Evolutionary conservation across 176 grass and related monocot genomes (phyloP), one percentile per base, ranked within the genome.

Genomic region (Aechmea fasciata): DNA sequence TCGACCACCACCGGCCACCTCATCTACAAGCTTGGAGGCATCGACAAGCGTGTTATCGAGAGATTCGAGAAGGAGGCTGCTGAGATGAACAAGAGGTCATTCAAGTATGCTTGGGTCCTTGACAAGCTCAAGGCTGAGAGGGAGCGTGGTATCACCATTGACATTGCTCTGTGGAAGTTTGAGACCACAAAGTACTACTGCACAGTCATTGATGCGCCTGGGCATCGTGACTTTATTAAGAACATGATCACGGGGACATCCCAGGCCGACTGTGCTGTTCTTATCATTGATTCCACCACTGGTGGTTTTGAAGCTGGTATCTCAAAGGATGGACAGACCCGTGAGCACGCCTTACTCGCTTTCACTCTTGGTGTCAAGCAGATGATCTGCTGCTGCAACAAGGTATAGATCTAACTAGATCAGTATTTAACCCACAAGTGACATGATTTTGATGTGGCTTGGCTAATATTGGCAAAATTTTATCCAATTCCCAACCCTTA

Each of bases 361-460:
- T 92, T 92, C 80, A 92, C 89, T 6, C 85, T 92, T 67, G 89
- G 85, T 63, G 89, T 88, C 25, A 92, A 85, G 65, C 89, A 88
- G 63, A 92, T 92, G 89, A 92, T 92, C 50, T 92, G 89, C 72
- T 92, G 89, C 66, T 92, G 89, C 63, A 92, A 92, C 89, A 92
- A 92, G 89, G 89, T 92, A 26, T 2, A 26, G 25, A 26, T 26
- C 25, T 26, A 26, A 1, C 25, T 26, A 26, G 25, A 26, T 26
- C 25, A 2, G 25, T 26, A 26, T 1, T 26, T 26, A 26, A 26
- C 24, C 24, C 24, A 24, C 24, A 24, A 24, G 0, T 24, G 24
- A 24, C 24, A 1, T 24, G 24, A 24, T 26, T 26, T 26, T 1
- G 2, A 26, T 26, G 25, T 26, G 25, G 25, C 25, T 26, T 26